Base-by-base conservation (phyloP, 78 protist genomes). In the Pigoraptor vietnamica region DNA sequence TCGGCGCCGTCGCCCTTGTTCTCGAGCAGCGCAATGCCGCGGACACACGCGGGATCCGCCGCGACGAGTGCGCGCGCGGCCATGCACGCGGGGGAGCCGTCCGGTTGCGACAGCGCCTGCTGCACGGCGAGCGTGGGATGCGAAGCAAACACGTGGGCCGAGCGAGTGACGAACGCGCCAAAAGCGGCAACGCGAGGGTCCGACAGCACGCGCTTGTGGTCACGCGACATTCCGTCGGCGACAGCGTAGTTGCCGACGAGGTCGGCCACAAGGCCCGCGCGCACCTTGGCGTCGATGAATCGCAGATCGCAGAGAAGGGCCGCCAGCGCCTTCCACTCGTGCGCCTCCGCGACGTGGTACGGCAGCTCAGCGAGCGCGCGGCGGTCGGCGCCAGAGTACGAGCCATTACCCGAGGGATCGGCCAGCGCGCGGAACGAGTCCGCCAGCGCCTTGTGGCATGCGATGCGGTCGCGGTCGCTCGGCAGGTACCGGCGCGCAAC, bases 171-270 rank as follows among this genome's bases (percentile, higher is more conserved):
- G 14, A 79, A 79, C n/a, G 32, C 32, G n/a, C 84, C 84, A 79
- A 79, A 79, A 1, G 21, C 34, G 10, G 1, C 34, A 79, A 79
- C 84, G 10, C 32, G 21, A 2, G 23, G 32, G 34, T 14, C 84
- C 35, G 35, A 21, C 35, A 79, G 32, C 10, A 19, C 84, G 1
- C 84, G 84, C 84, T 14, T 25, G 32, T 25, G 21, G 84, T 79
- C 84, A 2, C 32, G 21, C 32, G 35, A 21, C 6, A 25, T 79
- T 14, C 35, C 34, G 32, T 14, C 32, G 84, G 6, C 84, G 14
- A 79, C 14, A 14, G n/a, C 32, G n/a, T 95, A 95, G 67, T 95
- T 95, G 23, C 40, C 88, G 23, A 95, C 67, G 86, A 95, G 89
- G 29, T 95, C 94, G 87, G 56, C 87, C 21, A 94, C 36, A 9